Conservation (phyloP, 164 flowering plant species). For the Cinnamomum chago region DNA sequence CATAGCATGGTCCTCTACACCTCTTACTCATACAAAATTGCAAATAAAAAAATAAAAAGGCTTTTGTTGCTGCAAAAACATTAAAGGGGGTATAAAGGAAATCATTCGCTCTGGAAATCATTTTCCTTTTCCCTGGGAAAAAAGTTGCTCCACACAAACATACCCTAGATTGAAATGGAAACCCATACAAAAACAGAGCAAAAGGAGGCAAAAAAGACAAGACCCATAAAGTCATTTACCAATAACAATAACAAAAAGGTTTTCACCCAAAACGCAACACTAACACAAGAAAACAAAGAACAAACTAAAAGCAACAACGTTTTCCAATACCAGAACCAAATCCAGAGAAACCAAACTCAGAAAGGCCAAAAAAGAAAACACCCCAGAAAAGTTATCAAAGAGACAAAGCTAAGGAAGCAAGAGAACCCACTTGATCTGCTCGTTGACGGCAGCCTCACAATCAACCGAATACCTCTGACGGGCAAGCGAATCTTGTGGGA, state of each 20-base stretch:
- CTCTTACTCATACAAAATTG: too few species aligned
- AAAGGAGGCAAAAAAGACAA: not conserved
- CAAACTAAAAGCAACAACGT: not conserved
- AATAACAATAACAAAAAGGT: not conserved
- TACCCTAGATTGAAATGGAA: not conserved
- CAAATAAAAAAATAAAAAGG: too few species aligned
- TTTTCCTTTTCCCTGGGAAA: too few species aligned
- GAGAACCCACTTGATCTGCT: constrained; percentile 79
- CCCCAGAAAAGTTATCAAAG: not conserved
- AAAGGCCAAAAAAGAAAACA: not conserved
- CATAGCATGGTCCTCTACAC: too few species aligned
- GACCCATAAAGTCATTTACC: not conserved
- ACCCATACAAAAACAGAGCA: not conserved
- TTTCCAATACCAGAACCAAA: not conserved
- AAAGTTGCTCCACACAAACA: too few species aligned
- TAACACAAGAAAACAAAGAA: not conserved
- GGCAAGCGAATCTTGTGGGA: constrained; percentile 65
- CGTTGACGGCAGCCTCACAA: constrained; percentile 74
- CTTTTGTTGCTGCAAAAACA: too few species aligned
- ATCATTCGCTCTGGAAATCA: too few species aligned
- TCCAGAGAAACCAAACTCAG: not conserved
- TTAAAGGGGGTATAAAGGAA: too few species aligned
- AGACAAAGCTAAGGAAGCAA: not conserved
- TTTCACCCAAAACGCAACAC: not conserved
- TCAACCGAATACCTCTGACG: constrained; percentile 55